Base-by-base conservation (phyloP, 139 green algal species). In the Coelastrella sp. region DNA sequence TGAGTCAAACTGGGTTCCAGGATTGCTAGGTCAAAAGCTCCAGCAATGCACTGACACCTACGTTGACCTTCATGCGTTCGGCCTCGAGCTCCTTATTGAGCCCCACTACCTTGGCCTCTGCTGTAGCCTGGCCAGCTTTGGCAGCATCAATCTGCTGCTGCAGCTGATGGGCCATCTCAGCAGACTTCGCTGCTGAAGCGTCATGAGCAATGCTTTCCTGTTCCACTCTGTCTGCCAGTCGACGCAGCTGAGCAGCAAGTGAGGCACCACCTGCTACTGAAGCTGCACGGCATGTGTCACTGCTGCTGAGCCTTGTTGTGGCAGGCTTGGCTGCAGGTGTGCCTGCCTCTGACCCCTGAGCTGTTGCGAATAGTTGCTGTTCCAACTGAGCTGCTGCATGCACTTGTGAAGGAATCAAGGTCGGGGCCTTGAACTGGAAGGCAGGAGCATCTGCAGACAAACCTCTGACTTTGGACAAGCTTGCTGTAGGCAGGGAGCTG, bases 291-390 rank as follows among this genome's bases (percentile, higher is more conserved):
- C 49, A 70, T 24, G 56, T 68, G 78, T 49, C 35, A 20, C 49
- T 84, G 78, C 78, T 66, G 25, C 8, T 24, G 11, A 10, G 8
- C 7, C 17, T 19, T 27, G 68, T 27, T 20, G 9, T 24, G 15
- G 74, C 74, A 80, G 74, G 7, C 25, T 19, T 58, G 74, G 24
- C 74, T 17, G 74, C 24, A 27, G 19, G 8, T n/a, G 7, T 76
- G 68, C 15, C 8, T 24, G 17, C 68, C 15, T 76, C 68, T 11
- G 19, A 4, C 7, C 19, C 68, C 68, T 76, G 68, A n/a, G 79
- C 79, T 57, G 60, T 85, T 24, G 60, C 79, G 72, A 85, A 85
- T 19, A 85, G 60, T n/a, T 63, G 79, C 79, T 85, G 79, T 57
- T 85, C 79, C 56, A 85, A 24, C 79, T 85, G 79, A 19, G 63